Percentiles rank a stretch among this genome's conserved stretches.
Conservation (phyloP, 345 rosid species). For the Arabidopsis arenosa region DNA sequence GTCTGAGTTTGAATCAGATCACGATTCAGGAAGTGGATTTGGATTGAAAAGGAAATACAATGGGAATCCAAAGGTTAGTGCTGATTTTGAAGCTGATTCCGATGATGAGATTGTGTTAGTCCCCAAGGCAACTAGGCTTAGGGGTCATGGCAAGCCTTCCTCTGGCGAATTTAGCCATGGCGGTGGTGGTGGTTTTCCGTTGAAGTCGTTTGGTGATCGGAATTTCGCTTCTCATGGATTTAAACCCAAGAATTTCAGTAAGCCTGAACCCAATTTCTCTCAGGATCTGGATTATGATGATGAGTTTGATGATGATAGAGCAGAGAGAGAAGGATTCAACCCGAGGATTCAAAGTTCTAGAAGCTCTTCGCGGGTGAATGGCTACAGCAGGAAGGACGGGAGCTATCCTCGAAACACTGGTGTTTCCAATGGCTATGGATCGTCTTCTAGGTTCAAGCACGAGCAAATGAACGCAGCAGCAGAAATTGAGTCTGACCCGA, state of each 20-base stretch:
- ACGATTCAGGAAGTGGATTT: conserved; percentile 47
- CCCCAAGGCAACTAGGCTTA: conserved; percentile 42
- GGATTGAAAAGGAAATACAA: conserved; percentile 45
- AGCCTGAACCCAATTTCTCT: conserved; percentile 45
- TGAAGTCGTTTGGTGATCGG: conserved; percentile 58
- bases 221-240: conserved; percentile 45
- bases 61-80: conserved; percentile 39
- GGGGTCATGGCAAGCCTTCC: conserved; percentile 39
- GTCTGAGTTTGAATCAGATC: conserved; percentile 43
- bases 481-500: conserved; percentile 52
- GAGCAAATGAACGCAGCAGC: conserved; percentile 43
- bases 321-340: conserved; percentile 41
- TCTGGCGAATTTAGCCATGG: conserved; percentile 34
- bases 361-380: conserved; percentile 24
- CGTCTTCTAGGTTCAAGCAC: conserved; percentile 46
- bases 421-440: conserved; percentile 46
- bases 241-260: conserved; percentile 45
- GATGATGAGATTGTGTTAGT: conserved; percentile 49
- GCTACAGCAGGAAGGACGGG: conserved; percentile 37
- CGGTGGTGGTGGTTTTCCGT: conserved; percentile 54
- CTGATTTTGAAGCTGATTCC: conserved; percentile 43
- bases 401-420: conserved; percentile 30
- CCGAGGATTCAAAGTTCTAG: conserved; percentile 42
- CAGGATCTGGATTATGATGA: conserved; percentile 41
- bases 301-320: conserved; percentile 46